Base-by-base conservation (phyloP, 805 yeast species). In the Limtongia smithiae region DNA sequence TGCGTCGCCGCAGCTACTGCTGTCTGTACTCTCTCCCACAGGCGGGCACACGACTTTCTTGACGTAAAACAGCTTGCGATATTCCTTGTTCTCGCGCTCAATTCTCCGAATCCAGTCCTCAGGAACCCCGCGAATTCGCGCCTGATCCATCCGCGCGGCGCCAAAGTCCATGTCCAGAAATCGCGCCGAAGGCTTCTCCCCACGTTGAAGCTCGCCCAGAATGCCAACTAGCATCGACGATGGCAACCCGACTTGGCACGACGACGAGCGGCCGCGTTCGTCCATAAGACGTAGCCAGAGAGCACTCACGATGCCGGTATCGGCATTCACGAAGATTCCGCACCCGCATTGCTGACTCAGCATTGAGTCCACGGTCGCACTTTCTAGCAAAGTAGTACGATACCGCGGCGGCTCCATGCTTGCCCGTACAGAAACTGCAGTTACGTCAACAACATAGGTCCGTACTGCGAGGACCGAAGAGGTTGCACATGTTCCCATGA, bases 271-370 rank as follows among this genome's bases (percentile, higher is more conserved):
- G 12, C 70, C 67, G 41, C 80, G 76, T 57, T 86, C 95, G 15
- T 95, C 96, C 44, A 88, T 72, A 65, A 79, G 88, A 1, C 91
- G 77, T 54, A 89, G 66, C 96, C 96, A 90, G 48, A 90, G 69
- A 0, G 93, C 95, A 54, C 91, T 77, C 11, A 90, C 77, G 0
- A 82, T 77, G 11, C 96, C 97, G n/a, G n/a, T n/a, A 61, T 83
- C 85, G 36, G 74, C 67, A 63, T 85, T 89, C 3, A 85, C 82
- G 37, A 90, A 67, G 2, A 88, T 76, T 59, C 96, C 97, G 2
- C 93, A 77, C 24, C 77, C 78, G 67, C 95, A 86, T 54, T 84
- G 87, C 37, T 78, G 78, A 41, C 86, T 78, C 42, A 83, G 67
- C 48, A 78, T 80, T 34, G 86, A 82, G 61, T 90, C 95, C 37